Evolutionary conservation across 805 yeast genomes (phyloP), one percentile per base, ranked within the genome.

Genomic region (Yamadazyma insecticola): DNA sequence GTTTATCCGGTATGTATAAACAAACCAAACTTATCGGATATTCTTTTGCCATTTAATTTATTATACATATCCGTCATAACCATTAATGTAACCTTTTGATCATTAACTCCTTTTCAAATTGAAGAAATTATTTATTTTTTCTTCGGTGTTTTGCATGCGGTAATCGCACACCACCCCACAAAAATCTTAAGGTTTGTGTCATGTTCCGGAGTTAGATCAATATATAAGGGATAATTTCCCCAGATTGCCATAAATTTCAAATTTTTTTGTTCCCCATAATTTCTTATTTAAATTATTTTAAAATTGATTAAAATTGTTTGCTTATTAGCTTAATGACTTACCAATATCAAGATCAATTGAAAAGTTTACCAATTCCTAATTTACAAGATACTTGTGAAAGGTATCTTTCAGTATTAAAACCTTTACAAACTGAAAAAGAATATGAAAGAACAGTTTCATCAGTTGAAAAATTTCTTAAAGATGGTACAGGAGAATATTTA

Each of bases 341-440:
- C 50, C 72, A 74, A 29, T 63, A 61, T 51, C 95, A 84, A 53
- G 69, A 66, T 27, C 53, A 65, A 32, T 62, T 84, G 23, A 53
- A 69, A 35, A 81, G 77, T 52, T 67, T 88, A 19, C 97, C 97
- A 6, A 83, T 88, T 25, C 96, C 96, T 2, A 74, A 76, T 17
- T 65, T 88, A 34, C 57, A 67, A 20, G 78, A 76, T 30, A 81
- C 96, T 1, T 74, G 92, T 46, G 47, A 61, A 13, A 67, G 70
- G 44, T 88, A 86, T 50, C 60, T 88, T 33, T 69, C 70, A 13
- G 81, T 76, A 7, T 64, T 88, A 23, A 73, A 74, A 51, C 96
- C 96, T 0, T 63, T 88, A n/a, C 95, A 85, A 55, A 82, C 87
- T 5, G 81, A 77, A 27, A 61, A 57, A 21, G 95, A 87, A 52